A percentile compares a stretch with the other conserved stretches of the same genome.
Evolutionary conservation across 352 stramenopile species (phyloP).

Genomic region (Globisporangium yorkense): DNA sequence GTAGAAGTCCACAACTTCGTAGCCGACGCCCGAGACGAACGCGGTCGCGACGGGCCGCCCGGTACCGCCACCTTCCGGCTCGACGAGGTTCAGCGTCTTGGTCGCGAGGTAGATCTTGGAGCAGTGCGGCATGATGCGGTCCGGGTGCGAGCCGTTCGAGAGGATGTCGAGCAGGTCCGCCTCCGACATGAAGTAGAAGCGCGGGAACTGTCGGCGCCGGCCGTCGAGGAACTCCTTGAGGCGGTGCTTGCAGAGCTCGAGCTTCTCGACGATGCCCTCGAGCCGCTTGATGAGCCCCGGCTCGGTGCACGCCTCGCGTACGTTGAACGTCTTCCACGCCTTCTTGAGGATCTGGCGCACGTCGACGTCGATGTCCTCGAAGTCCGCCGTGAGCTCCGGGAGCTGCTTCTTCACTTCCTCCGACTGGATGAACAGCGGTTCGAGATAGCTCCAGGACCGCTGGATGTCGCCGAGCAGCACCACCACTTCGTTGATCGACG

Average conservation of each 20-base stretch:
- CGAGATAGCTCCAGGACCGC: constrained; percentile 94
- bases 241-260: constrained; percentile 93
- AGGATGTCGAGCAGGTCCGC: constrained; percentile 94
- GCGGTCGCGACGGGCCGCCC: constrained; percentile 76
- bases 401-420: constrained; percentile 96
- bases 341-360: constrained; percentile 84
- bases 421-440: constrained; percentile 94
- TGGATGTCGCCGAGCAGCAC: constrained; percentile 94
- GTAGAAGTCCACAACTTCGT: constrained; percentile 92
- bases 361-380: constrained; percentile 92
- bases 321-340: constrained; percentile 87
- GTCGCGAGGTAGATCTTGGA: constrained; percentile 95
- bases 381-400: constrained; percentile 90
- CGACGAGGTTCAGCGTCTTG: constrained; percentile 88
- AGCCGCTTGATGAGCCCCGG: constrained; percentile 84
- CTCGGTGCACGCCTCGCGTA: constrained; percentile 88
- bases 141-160: constrained; percentile 91
- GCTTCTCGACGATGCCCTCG: constrained; percentile 90
- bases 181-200: constrained; percentile 91
- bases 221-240: constrained; percentile 95
- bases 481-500: constrained; percentile 91
- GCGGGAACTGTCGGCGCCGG: constrained; percentile 91
- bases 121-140: constrained; percentile 93
- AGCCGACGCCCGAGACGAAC: constrained; percentile 93
- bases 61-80: constrained; percentile 30